These are phyloP conservation scores for Phytophthora cryptogea DNA, from an alignment of 352 stramenopile genomes.

Conservation along the genomic window DNA sequence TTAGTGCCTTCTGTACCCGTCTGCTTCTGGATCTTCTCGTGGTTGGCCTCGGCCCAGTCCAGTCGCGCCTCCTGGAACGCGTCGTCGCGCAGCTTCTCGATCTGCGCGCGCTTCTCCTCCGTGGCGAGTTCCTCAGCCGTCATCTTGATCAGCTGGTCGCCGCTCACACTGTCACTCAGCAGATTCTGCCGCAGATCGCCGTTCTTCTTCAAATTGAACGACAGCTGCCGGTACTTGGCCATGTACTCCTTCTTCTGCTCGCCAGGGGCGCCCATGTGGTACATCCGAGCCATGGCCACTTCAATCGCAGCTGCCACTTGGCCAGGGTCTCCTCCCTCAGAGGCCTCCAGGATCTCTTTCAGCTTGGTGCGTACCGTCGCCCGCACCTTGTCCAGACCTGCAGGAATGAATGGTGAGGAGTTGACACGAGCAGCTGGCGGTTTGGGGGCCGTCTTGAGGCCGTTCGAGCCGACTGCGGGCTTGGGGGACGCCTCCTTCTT, in stretches of 20 bases:
- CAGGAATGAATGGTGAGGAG: slow-evolving; percentile 58
- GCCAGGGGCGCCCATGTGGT: slow-evolving; percentile 63
- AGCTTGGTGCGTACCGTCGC: slow-evolving; percentile 81
- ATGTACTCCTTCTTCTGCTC: slow-evolving; percentile 91
- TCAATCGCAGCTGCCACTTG: slow-evolving; percentile 73
- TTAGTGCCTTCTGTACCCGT: slow-evolving; percentile 75
- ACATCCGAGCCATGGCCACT: slow-evolving; percentile 74
- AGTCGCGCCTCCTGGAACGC: slow-evolving; percentile 85
- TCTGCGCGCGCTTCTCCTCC: slow-evolving; percentile 85
- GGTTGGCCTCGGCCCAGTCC: slow-evolving; percentile 91
- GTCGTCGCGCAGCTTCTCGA: slow-evolving; percentile 82
- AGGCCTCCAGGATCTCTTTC: slow-evolving; percentile 69
- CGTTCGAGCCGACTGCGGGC: slow-evolving; percentile 26
- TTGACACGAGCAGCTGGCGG: slow-evolving; percentile 17
- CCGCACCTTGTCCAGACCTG: slow-evolving; percentile 73
- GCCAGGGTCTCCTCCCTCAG: slow-evolving; percentile 51
- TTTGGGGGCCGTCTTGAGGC: slow-evolving; percentile 34
- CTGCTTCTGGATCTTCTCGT: slow-evolving; percentile 93
- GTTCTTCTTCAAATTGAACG: slow-evolving; percentile 94
- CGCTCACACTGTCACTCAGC: slow-evolving; percentile 66
- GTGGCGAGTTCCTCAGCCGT: slow-evolving; percentile 85
- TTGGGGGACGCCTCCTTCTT: slow-evolving; percentile 30
- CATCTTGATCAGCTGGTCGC: slow-evolving; percentile 84
- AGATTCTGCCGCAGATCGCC: slow-evolving; percentile 74
- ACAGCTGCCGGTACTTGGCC: slow-evolving; percentile 86